A percentile compares a stretch with the other conserved stretches of the same genome.
These are phyloP conservation scores for Pinus albicaulis DNA, from an alignment of 75 land plant genomes.

Conservation along the genomic window DNA sequence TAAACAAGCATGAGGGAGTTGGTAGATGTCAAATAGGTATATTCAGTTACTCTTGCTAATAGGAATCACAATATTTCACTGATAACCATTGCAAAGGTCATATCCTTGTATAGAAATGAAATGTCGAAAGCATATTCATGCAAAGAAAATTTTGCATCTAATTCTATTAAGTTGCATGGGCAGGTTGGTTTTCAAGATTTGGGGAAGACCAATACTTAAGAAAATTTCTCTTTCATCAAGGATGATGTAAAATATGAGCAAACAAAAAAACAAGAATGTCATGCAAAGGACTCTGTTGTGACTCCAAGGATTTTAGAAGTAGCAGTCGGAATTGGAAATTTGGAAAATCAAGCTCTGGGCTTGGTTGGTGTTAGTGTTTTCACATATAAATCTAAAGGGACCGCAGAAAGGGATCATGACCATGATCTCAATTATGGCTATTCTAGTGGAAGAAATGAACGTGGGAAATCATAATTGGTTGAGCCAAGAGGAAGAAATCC, in stretches of 20 bases:
- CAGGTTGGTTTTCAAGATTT: constrained; percentile 2
- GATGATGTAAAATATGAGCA: background rate
- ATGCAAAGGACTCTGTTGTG: too few relatives aligned
- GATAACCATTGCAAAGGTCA: constrained; percentile 20
- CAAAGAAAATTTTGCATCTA: constrained; percentile 22
- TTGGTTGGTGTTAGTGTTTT: too few relatives aligned
- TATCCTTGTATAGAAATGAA: constrained; percentile 23
- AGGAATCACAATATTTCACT: constrained; percentile 15
- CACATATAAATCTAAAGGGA: too few relatives aligned
- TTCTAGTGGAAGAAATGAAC: too few relatives aligned
- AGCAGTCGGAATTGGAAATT: too few relatives aligned
- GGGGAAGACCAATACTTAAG: background rate
- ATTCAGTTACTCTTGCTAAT: constrained; percentile 14
- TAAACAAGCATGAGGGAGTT: constrained; percentile 15
- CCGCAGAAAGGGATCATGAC: too few relatives aligned
- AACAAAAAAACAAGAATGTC: background rate
- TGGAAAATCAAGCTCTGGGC: too few relatives aligned
- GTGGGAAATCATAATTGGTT: too few relatives aligned
- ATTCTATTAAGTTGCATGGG: constrained; percentile 11
- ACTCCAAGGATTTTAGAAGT: too few relatives aligned
- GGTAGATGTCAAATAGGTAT: constrained; percentile 25
- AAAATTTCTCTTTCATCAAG: background rate
- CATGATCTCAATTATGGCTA: too few relatives aligned
- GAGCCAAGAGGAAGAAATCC: too few relatives aligned
- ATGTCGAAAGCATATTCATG: background rate